Evolutionary conservation across 805 yeast genomes (phyloP), one percentile per base, ranked within the genome.

Genomic region (Kodamaea kakaduensis): DNA sequence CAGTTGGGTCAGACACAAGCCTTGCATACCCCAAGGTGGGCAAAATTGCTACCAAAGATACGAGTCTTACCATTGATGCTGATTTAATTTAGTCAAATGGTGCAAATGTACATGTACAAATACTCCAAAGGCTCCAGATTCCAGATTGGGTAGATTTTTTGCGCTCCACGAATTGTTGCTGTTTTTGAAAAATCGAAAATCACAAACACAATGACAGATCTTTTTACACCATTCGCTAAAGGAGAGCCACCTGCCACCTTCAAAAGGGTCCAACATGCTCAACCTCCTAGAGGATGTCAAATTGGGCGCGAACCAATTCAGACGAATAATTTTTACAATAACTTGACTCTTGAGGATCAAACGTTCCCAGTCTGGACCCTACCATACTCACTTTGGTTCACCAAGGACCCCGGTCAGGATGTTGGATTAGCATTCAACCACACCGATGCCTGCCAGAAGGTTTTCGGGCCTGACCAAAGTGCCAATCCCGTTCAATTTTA

Each of bases 241-340:
- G 56, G 50, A 8, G 67, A 63, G 16, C 81, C 81, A 3, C 61
- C 69, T 13, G 41, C 59, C 1, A 34, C 59, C n/a, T 78, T 73
- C 50, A 49, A 54, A 13, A 54, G 48, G 35, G 41, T 37, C 5
- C 30, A 47, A n/a, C 72, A 67, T 34, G 43, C 16, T 34, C 74
- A 50, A 34, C 51, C 49, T 5, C 71, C 71, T 3, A 49, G 46
- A 18, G 70, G 67, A 1, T 56, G 62, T 39, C 26, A 37, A 4
- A 45, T 17, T 40, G 47, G 51, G 5, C 56, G 50, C 34, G 46
- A 40, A 5, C 81, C 87, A 1, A 67, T 81, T 18, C 80, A 80
- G 41, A 84, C 95, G 6, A 85, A 85, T 56, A 84, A 84, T 51
- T 85, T 84, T 50, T 85, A 79, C 54, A 81, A 83, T 23, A 85